Percentiles rank a stretch among this genome's conserved stretches.
Evolutionary conservation across 2,329 filamentous ascomycete genomes (phyloP).

Genomic region (Amesomyces nigricolor): DNA sequence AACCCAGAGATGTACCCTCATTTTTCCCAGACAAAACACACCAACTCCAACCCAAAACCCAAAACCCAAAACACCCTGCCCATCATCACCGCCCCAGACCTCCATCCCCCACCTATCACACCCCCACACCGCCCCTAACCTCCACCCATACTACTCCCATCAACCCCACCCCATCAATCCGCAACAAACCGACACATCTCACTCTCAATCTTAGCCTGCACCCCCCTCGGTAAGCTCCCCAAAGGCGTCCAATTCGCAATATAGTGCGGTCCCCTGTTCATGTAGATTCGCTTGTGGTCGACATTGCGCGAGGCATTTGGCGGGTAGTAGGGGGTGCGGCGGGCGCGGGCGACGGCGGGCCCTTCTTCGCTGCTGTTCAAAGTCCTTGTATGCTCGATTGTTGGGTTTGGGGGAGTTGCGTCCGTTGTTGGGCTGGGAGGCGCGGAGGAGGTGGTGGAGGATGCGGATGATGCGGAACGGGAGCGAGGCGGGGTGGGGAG

Average conservation of each 20-base stretch:
- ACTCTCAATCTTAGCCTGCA: conserved; percentile 21
- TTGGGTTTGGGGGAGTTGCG: too few relatives aligned
- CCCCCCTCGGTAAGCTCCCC: conserved; percentile 19
- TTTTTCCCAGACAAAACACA: too few relatives aligned
- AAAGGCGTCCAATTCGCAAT: conserved; percentile 24
- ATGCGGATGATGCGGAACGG: conserved; percentile 2
- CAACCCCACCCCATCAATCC: background rate
- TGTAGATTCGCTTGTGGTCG: conserved; percentile 20
- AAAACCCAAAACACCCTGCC: background rate
- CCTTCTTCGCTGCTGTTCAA: background rate
- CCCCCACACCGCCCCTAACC: background rate
- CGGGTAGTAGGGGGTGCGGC: conserved; percentile 25
- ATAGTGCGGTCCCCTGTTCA: conserved; percentile 22
- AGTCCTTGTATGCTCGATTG: background rate
- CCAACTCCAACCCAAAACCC: background rate
- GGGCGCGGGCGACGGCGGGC: conserved; percentile 4
- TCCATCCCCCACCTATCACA: background rate
- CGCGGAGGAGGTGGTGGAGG: background rate
- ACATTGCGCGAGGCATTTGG: conserved; percentile 20
- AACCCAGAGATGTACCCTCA: too few relatives aligned
- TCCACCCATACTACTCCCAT: background rate
- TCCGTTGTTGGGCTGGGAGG: background rate
- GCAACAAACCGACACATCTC: conserved; percentile 19
- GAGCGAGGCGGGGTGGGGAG: conserved; percentile 11
- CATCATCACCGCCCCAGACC: too few relatives aligned